Evolutionary conservation across 2,329 filamentous ascomycete species (phyloP), one percentile per base, ranked within the genome.

Genomic region (Neonectria magnoliae): DNA sequence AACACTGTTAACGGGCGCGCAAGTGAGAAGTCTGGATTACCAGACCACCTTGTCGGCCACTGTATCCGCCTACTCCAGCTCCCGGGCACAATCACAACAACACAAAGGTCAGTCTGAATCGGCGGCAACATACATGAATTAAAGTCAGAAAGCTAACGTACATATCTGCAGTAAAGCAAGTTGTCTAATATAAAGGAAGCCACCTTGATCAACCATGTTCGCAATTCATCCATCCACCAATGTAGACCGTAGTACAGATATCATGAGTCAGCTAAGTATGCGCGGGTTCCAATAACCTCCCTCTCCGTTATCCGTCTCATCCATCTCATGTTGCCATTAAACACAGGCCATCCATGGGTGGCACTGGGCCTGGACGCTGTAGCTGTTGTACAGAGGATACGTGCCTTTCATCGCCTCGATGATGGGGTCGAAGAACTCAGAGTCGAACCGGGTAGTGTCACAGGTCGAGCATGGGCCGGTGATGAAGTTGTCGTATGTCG

Each of bases 331-430:
- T 2, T 20, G 20, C 44, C n/a, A 20, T 73, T 69, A 78, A 55
- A 42, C n/a, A 20, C 79, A 81, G 18, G 73, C 77, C 70, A 80
- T 79, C 79, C 79, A 81, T 16, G 79, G 79, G 29, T 75, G 72
- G 52, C 79, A 81, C 57, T 79, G 73, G 5, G 77, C 79, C 58
- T 80, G 72, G 7, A 81, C 71, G 27, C 73, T 76, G 62, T 80
- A 81, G 57, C 76, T 78, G 66, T 77, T 77, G 66, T 77, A 81
- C 13, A 71, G 67, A n/a, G 79, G 79, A 47, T 79, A 81, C 31
- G 76, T 80, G 8, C 74, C 78, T 65, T 81, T 73, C 56, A 80
- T 71, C 6, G 79, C 78, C n/a, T 69, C 69, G 44, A 81, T 76
- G 57, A 81, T 78, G 13, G 78, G 77, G 38, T 77, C 70, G 62